Conservation (phyloP, 441 rosid species). For the Aquilaria agallochum region DNA sequence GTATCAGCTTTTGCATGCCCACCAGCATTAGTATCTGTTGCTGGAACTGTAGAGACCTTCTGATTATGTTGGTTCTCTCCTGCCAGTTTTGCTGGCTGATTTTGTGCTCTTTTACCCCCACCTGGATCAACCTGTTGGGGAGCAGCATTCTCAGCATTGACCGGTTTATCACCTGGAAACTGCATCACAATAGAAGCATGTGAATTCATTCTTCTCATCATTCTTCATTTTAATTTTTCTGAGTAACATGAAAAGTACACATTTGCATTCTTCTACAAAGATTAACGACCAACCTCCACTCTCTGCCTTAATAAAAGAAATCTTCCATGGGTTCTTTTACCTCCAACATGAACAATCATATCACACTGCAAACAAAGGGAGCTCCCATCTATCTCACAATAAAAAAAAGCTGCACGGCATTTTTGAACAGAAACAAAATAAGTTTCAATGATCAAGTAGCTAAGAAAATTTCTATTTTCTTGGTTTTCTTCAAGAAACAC, state of each 20-base stretch:
- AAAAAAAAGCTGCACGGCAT: constrained; percentile 61
- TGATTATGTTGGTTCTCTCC: constrained; percentile 31
- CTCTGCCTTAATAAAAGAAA: constrained; percentile 68
- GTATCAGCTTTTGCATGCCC: constrained; percentile 27
- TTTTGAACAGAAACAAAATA: constrained; percentile 3
- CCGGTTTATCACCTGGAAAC: constrained; percentile 68
- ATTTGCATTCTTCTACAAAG: neutral
- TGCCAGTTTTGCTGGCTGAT: constrained; percentile 17
- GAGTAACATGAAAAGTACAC: neutral
- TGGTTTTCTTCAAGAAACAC: neutral
- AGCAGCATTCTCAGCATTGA: constrained; percentile 20
- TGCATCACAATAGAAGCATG: constrained; percentile 20
- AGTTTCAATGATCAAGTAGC: neutral
- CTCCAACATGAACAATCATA: constrained; percentile 75
- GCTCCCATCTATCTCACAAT: constrained; percentile 78
- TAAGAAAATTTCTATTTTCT: no score
- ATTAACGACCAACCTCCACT: constrained; percentile 45
- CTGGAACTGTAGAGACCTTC: constrained; percentile 22
- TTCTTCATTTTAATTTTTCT: no score
- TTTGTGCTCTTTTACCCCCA: constrained; percentile 25
- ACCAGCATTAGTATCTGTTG: constrained; percentile 32
- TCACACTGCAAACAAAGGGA: constrained; percentile 86
- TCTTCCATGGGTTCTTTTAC: constrained; percentile 67
- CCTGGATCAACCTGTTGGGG: constrained; percentile 25
- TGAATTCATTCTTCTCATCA: neutral